phyloP scores from a whole-genome alignment of 148 eudicot species.

The Arbutus unedo region DNA sequence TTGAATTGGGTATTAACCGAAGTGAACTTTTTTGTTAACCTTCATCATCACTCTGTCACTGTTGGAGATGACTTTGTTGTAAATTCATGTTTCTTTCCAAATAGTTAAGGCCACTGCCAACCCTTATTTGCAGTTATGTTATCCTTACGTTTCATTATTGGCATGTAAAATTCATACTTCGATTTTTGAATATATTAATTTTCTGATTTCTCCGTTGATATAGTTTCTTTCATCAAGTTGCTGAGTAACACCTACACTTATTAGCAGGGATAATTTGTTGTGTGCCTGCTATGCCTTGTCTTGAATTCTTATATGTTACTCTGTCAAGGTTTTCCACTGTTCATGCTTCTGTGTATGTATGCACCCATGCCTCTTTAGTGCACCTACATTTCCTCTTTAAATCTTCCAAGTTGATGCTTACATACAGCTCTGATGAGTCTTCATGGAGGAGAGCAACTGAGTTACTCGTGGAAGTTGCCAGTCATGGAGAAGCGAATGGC shows the following conservation, averaged over 20 bases:
- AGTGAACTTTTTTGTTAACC: neutral
- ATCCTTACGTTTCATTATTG: neutral
- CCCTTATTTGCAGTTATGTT: neutral
- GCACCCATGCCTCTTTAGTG: no score
- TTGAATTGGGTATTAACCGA: neutral
- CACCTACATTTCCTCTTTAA: neutral
- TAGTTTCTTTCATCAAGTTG: neutral
- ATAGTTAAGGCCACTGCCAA: neutral
- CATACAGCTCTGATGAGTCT: conserved; percentile 56
- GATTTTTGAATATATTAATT: neutral
- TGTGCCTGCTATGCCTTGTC: neutral
- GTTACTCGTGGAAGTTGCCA: conserved; percentile 79
- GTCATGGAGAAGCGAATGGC: conserved; percentile 81
- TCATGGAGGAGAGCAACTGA: conserved; percentile 73
- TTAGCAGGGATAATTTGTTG: neutral
- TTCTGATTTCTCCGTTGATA: neutral
- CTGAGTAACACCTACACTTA: neutral
- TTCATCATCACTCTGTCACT: neutral
- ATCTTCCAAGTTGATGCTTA: neutral
- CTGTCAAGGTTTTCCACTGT: neutral
- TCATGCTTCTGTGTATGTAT: no score
- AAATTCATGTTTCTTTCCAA: neutral
- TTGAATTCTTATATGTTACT: neutral
- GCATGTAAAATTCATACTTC: neutral
- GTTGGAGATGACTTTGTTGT: neutral